Percentiles rank a stretch among this genome's conserved stretches.
Conservation (phyloP, 2,329 filamentous ascomycete species). For the Colletotrichum sp. region DNA sequence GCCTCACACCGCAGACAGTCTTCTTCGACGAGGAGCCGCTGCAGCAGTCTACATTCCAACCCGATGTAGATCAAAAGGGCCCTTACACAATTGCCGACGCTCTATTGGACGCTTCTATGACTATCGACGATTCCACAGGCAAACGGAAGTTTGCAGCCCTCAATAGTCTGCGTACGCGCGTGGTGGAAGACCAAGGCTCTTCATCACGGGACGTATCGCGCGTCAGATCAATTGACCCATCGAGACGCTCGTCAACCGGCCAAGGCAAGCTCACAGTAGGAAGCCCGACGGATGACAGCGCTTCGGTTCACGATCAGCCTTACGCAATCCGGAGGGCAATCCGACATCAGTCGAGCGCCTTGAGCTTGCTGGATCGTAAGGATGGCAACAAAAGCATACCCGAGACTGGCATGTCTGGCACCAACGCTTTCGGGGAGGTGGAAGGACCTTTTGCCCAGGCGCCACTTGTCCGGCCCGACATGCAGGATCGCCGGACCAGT, state of each 20-base stretch:
- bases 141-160: constrained; percentile 56
- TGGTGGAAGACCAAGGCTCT: constrained; percentile 26
- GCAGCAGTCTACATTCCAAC: constrained; percentile 39
- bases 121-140: constrained; percentile 72
- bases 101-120: constrained; percentile 88
- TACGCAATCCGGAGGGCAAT: constrained; percentile 51
- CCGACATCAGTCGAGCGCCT: constrained; percentile 63
- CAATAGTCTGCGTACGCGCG: constrained; percentile 39
- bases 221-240: constrained; percentile 40
- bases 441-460: constrained; percentile 58
- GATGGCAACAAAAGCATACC: constrained; percentile 63
- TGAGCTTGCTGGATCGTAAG: constrained; percentile 63
- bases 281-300: constrained; percentile 36
- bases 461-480: constrained; percentile 33
- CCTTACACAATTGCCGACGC: constrained; percentile 89
- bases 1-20: constrained; percentile 84
- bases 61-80: constrained; percentile 41
- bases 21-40: constrained; percentile 83
- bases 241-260: constrained; percentile 36
- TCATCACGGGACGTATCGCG: constrained; percentile 29
- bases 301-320: constrained; percentile 42
- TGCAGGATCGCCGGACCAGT: constrained; percentile 28
- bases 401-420: constrained; percentile 63
- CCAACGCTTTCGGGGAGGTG: constrained; percentile 65
- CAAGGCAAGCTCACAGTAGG: constrained; percentile 27